A percentile compares a stretch with the other conserved stretches of the same genome.
Conservation (phyloP, 2,329 filamentous ascomycete genomes). For the Raffaelea arxii region DNA sequence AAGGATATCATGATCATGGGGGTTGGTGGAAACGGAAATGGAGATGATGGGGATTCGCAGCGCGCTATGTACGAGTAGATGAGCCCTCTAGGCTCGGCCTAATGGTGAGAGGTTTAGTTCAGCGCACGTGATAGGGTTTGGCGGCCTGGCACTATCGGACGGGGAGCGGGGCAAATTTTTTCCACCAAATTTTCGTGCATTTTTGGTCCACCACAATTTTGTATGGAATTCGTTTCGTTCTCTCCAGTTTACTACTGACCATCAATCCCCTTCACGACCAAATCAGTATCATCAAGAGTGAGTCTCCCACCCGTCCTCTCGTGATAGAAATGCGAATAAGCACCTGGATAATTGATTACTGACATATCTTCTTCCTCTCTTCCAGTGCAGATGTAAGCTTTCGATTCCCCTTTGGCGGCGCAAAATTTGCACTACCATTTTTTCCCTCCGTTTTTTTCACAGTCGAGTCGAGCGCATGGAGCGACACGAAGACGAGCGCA, state of each 20-base stretch:
- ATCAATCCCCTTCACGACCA: constrained; percentile 11
- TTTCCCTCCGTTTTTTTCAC: too few relatives aligned
- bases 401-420: constrained; percentile 19
- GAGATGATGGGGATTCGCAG: too few relatives aligned
- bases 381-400: constrained; percentile 81
- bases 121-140: constrained; percentile 15
- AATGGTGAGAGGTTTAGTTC: too few relatives aligned
- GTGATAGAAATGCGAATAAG: not conserved
- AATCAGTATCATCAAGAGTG: constrained; percentile 16
- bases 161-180: constrained; percentile 9
- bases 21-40: too few relatives aligned
- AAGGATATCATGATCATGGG: too few relatives aligned
- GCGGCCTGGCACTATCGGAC: not conserved
- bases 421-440: constrained; percentile 8
- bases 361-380: constrained; percentile 14
- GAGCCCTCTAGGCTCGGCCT: too few relatives aligned
- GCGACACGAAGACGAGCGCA: too few relatives aligned
- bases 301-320: constrained; percentile 4
- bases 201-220: constrained; percentile 16
- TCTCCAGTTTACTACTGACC: constrained; percentile 5
- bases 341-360: constrained; percentile 7
- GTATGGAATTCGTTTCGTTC: not conserved
- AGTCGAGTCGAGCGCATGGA: too few relatives aligned
- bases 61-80: too few relatives aligned
- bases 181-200: constrained; percentile 8